phyloP scores from a whole-genome alignment of 768 basidiomycete species.

The Suillus fuscotomentosus region DNA sequence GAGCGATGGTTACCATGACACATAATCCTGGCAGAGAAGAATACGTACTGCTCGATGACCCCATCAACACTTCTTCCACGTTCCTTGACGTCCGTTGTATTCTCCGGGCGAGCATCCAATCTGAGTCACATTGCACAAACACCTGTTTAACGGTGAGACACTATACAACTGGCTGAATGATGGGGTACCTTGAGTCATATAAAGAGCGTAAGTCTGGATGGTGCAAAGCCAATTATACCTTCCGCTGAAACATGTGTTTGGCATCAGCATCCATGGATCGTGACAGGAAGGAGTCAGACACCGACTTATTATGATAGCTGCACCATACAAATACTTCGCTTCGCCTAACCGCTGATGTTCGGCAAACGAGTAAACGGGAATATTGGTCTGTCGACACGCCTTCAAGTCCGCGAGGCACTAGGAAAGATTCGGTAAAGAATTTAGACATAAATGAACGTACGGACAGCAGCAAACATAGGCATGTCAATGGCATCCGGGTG shows the following conservation, averaged over 20 bases:
- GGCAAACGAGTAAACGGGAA: conserved; percentile 93
- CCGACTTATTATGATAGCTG: conserved; percentile 83
- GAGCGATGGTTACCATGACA: neutral
- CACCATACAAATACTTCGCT: conserved; percentile 89
- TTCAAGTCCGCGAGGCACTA: conserved; percentile 89
- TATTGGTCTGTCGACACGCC: conserved; percentile 77
- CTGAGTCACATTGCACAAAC: conserved; percentile 92
- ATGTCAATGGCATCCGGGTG: conserved; percentile 94
- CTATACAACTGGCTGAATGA: neutral
- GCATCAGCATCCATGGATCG: neutral
- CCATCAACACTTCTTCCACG: conserved; percentile 84
- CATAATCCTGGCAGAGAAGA: neutral
- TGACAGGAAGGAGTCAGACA: neutral
- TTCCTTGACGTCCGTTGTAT: conserved; percentile 87
- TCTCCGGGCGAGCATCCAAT: conserved; percentile 94
- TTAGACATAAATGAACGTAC: conserved; percentile 23
- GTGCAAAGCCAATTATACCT: conserved; percentile 89
- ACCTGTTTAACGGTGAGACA: conserved; percentile 41
- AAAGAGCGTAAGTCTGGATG: conserved; percentile 75
- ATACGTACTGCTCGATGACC: conserved; percentile 78
- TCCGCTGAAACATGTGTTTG: conserved; percentile 50
- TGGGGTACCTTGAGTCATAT: conserved; percentile 86
- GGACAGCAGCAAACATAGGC: conserved; percentile 75
- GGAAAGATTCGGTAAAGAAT: neutral
- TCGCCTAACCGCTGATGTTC: conserved; percentile 82